A percentile compares a stretch with the other conserved stretches of the same genome.
Conservation (phyloP, 805 yeast species). For the Saturnispora sanitii region DNA sequence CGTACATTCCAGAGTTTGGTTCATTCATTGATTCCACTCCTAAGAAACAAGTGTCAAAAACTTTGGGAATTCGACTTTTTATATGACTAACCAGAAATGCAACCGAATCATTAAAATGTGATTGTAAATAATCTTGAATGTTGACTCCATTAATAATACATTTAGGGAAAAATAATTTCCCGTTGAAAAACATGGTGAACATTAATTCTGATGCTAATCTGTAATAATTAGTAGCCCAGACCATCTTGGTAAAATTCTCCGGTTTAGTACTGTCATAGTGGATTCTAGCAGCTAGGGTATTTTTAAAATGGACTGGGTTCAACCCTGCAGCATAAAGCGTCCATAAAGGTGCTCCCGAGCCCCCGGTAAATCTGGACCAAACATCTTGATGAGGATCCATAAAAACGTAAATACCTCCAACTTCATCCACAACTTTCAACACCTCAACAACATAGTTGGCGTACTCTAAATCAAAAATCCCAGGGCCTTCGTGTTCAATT, state of each 20-base stretch:
- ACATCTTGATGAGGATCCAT: conserved; percentile 91
- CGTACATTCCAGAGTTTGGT: conserved; percentile 70
- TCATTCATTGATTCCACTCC: conserved; percentile 85
- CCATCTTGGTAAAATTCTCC: conserved; percentile 61
- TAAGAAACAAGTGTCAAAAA: conserved; percentile 41
- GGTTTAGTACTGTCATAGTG: conserved; percentile 49
- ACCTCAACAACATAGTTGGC: conserved; percentile 59
- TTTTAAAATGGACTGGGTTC: conserved; percentile 60
- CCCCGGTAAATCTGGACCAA: conserved; percentile 85
- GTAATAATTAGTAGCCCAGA: conserved; percentile 84
- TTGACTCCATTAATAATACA: conserved; percentile 60
- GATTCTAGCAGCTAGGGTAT: conserved; percentile 70
- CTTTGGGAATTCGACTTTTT: conserved; percentile 31
- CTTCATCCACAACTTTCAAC: conserved; percentile 42
- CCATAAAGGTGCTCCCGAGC: conserved; percentile 94
- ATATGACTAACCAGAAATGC: conserved; percentile 35
- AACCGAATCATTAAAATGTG: conserved; percentile 49
- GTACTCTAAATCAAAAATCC: conserved; percentile 65
- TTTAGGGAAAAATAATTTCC: conserved; percentile 66
- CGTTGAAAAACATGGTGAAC: conserved; percentile 82
- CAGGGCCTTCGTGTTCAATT: conserved; percentile 82
- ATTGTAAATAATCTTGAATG: conserved; percentile 70
- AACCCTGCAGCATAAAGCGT: conserved; percentile 83
- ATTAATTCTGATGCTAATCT: conserved; percentile 67
- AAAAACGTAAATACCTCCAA: conserved; percentile 71